Evolutionary conservation across 495 filamentous ascomycete genomes (phyloP).

Genomic region (Aspergillus ellipticus): DNA sequence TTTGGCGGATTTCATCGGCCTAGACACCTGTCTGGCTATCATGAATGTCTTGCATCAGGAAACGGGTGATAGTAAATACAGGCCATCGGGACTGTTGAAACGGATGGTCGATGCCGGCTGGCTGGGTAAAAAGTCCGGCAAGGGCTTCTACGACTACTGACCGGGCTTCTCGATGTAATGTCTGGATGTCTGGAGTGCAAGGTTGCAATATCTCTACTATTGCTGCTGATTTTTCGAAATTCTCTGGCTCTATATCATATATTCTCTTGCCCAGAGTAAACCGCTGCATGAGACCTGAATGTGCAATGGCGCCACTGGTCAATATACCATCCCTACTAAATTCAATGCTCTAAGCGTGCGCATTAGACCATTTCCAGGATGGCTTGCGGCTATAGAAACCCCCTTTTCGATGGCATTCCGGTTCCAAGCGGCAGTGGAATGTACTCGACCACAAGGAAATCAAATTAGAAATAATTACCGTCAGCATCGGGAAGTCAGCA

Average conservation of each 20-base stretch:
- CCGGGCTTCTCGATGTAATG: slow-evolving; percentile 10
- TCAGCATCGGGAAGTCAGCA: too few relatives aligned
- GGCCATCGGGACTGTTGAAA: slow-evolving; percentile 76
- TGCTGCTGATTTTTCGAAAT: neutral
- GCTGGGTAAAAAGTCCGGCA: slow-evolving; percentile 95
- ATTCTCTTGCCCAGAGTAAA: neutral
- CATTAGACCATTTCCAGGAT: too few relatives aligned
- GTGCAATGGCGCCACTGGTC: too few relatives aligned
- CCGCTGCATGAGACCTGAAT: too few relatives aligned
- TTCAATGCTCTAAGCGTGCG: too few relatives aligned
- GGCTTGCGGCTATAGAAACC: too few relatives aligned
- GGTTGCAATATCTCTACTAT: neutral
- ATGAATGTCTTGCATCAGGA: slow-evolving; percentile 94
- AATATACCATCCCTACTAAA: too few relatives aligned
- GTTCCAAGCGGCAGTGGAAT: too few relatives aligned
- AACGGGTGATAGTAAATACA: slow-evolving; percentile 92
- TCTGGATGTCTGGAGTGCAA: neutral
- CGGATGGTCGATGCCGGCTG: slow-evolving; percentile 99
- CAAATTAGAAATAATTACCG: too few relatives aligned
- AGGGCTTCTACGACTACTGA: slow-evolving; percentile 90
- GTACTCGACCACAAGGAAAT: too few relatives aligned
- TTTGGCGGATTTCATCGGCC: slow-evolving; percentile 93
- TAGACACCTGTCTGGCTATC: slow-evolving; percentile 94
- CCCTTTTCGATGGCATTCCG: too few relatives aligned
- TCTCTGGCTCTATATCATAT: neutral